phyloP scores from a whole-genome alignment of 2,329 filamentous ascomycete genomes.

The Colletotrichum sublineola region DNA sequence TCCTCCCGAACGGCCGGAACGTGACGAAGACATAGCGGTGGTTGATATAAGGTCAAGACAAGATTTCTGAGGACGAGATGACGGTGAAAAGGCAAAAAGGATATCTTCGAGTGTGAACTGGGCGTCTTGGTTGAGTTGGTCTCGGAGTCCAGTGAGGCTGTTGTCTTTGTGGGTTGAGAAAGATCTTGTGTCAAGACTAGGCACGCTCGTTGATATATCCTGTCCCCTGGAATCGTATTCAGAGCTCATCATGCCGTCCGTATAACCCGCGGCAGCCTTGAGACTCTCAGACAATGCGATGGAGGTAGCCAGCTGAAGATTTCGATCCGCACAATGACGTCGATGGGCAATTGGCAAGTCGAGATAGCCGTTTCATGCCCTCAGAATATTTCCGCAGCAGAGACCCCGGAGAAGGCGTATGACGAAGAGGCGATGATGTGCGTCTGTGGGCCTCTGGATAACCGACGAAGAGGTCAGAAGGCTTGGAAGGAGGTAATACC shows the following conservation, averaged over 20 bases:
- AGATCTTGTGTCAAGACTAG: conserved; percentile 3
- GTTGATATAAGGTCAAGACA: conserved; percentile 1
- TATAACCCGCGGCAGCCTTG: not conserved
- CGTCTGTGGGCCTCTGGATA: conserved; percentile 9
- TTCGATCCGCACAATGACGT: conserved; percentile 26
- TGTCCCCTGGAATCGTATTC: not conserved
- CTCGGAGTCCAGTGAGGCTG: not conserved
- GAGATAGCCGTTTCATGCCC: conserved; percentile 30
- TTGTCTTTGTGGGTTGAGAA: conserved; percentile 12
- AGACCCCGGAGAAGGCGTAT: conserved; percentile 10
- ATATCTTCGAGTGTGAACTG: conserved; percentile 28
- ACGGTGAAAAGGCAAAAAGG: conserved; percentile 13
- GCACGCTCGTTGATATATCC: conserved; percentile 30
- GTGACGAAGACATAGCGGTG: conserved; percentile 49
- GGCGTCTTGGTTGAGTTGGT: conserved; percentile 6
- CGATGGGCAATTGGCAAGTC: not conserved
- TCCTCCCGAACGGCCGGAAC: conserved; percentile 45
- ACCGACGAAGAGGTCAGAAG: conserved; percentile 10
- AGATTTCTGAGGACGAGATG: not conserved
- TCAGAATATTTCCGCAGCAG: conserved; percentile 1
- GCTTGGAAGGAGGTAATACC: conserved; percentile 9
- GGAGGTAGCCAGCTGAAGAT: conserved; percentile 10
- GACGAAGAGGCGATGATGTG: conserved; percentile 25
- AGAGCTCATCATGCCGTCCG: conserved; percentile 15
- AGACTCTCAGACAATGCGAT: not conserved